Evolutionary conservation across 2,329 filamentous ascomycete genomes (phyloP).

Genomic region (Claviceps lovelessii): DNA sequence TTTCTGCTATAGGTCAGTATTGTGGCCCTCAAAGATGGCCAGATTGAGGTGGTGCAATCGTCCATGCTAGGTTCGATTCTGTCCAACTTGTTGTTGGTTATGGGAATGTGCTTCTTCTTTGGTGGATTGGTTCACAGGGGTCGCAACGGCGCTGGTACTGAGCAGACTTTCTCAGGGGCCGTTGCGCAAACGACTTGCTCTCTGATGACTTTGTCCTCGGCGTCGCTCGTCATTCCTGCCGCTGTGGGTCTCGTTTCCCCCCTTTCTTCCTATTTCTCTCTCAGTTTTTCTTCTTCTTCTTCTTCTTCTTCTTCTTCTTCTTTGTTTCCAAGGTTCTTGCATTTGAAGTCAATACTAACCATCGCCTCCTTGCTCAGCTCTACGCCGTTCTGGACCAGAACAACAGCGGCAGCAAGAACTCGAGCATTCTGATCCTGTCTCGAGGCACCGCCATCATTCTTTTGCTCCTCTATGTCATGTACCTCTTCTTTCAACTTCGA

Average conservation of each 20-base stretch:
- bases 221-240: constrained; percentile 66
- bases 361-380: constrained; percentile 27
- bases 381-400: constrained; percentile 47
- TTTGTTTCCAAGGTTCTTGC: background rate
- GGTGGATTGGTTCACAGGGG: constrained; percentile 53
- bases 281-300: background rate
- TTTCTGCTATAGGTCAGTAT: constrained; percentile 60
- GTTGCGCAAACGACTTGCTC: constrained; percentile 66
- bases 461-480: constrained; percentile 59
- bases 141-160: constrained; percentile 40
- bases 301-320: background rate
- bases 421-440: constrained; percentile 56
- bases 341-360: background rate
- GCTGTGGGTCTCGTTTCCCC: constrained; percentile 29
- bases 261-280: background rate
- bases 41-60: constrained; percentile 93
- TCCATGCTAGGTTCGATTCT: constrained; percentile 95
- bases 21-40: constrained; percentile 67
- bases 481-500: constrained; percentile 63
- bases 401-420: constrained; percentile 24
- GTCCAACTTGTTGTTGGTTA: constrained; percentile 80
- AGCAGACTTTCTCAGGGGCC: constrained; percentile 61
- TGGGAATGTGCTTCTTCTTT: constrained; percentile 67
- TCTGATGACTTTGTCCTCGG: constrained; percentile 60
- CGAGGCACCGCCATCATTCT: constrained; percentile 65